These are phyloP conservation scores for Thielaviopsis populi DNA, from an alignment of 2,329 filamentous ascomycete genomes.

Conservation along the genomic window DNA sequence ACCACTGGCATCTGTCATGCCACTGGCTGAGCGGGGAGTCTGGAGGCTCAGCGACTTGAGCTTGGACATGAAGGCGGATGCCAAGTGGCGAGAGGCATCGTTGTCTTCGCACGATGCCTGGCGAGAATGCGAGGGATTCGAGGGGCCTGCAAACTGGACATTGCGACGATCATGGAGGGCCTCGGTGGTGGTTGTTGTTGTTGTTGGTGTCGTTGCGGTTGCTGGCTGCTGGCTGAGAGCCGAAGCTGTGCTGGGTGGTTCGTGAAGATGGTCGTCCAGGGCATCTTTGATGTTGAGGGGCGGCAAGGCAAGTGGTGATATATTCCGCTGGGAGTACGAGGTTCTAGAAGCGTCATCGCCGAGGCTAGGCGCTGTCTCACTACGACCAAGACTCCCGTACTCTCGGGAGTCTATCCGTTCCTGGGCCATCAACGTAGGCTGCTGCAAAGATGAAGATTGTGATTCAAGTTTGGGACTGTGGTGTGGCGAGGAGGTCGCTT, in stretches of 20 bases:
- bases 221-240: not conserved
- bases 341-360: conserved; percentile 5
- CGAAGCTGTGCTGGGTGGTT: not conserved
- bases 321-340: conserved; percentile 8
- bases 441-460: not conserved
- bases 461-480: not conserved
- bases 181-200: not conserved
- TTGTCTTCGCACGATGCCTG: conserved; percentile 52
- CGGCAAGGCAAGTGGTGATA: conserved; percentile 11
- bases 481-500: not conserved
- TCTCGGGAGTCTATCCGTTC: conserved; percentile 7
- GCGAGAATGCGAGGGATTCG: conserved; percentile 38
- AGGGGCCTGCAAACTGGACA: conserved; percentile 59
- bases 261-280: not conserved
- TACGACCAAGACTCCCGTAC: not conserved
- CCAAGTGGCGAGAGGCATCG: conserved; percentile 44
- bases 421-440: not conserved
- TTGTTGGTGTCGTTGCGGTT: not conserved
- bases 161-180: conserved; percentile 33
- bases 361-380: not conserved
- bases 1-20: conserved; percentile 20
- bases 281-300: conserved; percentile 9
- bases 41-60: conserved; percentile 55
- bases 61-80: conserved; percentile 59
- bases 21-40: conserved; percentile 23